phyloP scores from a whole-genome alignment of 805 yeast genomes.

The Metschnikowia amazonensis region DNA sequence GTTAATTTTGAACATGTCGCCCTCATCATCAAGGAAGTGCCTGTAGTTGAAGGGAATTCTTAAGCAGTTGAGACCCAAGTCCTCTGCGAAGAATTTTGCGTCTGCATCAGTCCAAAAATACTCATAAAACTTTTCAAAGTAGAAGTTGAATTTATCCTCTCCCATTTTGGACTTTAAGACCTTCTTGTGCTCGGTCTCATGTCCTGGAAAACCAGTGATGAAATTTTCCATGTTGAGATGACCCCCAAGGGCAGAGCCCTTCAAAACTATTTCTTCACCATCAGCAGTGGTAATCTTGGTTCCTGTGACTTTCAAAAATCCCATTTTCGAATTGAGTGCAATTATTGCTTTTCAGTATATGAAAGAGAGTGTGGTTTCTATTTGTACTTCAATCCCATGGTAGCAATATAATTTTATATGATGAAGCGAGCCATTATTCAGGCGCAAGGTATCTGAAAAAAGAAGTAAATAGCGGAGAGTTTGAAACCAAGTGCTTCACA shows the following conservation, averaged over 20 bases:
- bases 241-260: constrained; percentile 49
- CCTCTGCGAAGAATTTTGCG: constrained; percentile 41
- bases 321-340: constrained; percentile 7
- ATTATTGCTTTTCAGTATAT: neutral
- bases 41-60: constrained; percentile 52
- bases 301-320: constrained; percentile 40
- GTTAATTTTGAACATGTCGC: constrained; percentile 41
- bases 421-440: neutral
- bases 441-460: neutral
- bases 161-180: constrained; percentile 41
- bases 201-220: constrained; percentile 54
- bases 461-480: neutral
- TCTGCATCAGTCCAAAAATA: constrained; percentile 52
- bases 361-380: neutral
- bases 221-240: constrained; percentile 55
- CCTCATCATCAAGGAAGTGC: constrained; percentile 46
- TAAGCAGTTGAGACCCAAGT: constrained; percentile 43
- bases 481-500: neutral
- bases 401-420: neutral
- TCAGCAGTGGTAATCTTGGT: constrained; percentile 45
- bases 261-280: constrained; percentile 39
- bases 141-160: constrained; percentile 44
- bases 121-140: constrained; percentile 50
- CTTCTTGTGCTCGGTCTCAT: constrained; percentile 47
- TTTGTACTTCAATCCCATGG: neutral